Base-by-base conservation (phyloP, 2,329 filamentous ascomycete genomes). In the Nothophoma quercina region DNA sequence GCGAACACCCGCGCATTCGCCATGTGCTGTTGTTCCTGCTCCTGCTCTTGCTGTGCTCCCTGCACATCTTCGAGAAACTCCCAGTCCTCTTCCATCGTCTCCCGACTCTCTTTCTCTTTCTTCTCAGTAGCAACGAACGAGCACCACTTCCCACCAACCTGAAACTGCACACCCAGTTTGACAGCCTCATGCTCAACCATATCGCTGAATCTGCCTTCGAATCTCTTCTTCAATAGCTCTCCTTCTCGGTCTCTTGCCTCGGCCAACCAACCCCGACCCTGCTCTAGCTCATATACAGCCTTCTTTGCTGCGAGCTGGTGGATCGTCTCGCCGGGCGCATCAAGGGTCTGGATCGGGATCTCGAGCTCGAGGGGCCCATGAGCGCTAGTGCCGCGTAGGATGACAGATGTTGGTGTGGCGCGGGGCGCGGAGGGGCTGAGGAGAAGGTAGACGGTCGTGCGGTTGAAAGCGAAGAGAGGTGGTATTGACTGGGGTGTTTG, bases 281-380 rank as follows among this genome's bases (percentile, higher is more conserved):
- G 83, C 70, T 92, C 88, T 0, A 92, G 80, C 58, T 91, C 89
- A 38, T 83, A 78, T 13, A 88, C 79, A 2, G 85, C 85, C 67
- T 87, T 89, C 47, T 84, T 84, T 0, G 86, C 87, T 1, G 88
- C 88, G 0, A 92, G 83, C 60, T 89, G 86, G 66, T 91, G 88
- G 33, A 91, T 83, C 0, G 82, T 88, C 43, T 83, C 73, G 2
- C 78, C 79, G 25, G 74, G 77, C 0, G 74, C 67, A 0, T 77
- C 59, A 0, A 84, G 69, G 2, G 77, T 62, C 2, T 82, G 78
- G 29, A 91, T 77, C 0, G 87, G 86, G 10, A 92, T 86, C 33
- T 84, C 81, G 5, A 90, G 79, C 45, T 84, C 78, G 0, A 91
- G 75, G 0, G 85, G 84, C 0, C 86, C 85, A 28, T 84, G 77